phyloP scores from a whole-genome alignment of 768 basidiomycete genomes.

The Floccularia luteovirens region DNA sequence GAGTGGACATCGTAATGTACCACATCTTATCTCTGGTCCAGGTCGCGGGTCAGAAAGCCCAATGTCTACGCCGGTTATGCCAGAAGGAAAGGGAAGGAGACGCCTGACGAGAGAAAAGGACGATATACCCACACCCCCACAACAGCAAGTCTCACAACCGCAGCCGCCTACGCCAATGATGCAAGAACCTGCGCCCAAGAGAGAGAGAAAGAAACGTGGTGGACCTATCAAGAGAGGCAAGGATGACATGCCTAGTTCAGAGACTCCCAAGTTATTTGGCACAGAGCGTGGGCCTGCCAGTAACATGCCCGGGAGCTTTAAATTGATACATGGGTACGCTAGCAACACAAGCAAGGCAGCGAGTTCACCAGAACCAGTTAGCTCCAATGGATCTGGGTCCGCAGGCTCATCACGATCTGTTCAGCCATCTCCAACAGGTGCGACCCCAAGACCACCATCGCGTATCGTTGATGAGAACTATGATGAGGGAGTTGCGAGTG shows the following conservation, averaged over 20 bases:
- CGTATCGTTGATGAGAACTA: constrained; percentile 88
- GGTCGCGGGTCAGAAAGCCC: constrained; percentile 58
- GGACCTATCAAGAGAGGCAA: constrained; percentile 24
- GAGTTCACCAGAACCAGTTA: constrained; percentile 53
- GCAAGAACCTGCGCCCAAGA: constrained; percentile 42
- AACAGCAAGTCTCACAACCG: constrained; percentile 11
- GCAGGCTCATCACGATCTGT: constrained; percentile 60
- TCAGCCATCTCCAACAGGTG: constrained; percentile 66
- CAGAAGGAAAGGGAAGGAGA: constrained; percentile 40
- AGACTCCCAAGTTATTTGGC: constrained; percentile 34
- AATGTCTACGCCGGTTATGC: constrained; percentile 26
- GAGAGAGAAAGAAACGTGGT: constrained; percentile 46
- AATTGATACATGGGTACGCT: constrained; percentile 18
- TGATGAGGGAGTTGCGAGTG: constrained; percentile 81
- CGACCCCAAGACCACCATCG: constrained; percentile 49
- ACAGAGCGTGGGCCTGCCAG: constrained; percentile 21
- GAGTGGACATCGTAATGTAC: constrained; percentile 20
- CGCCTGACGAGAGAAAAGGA: constrained; percentile 41
- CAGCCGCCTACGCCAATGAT: constrained; percentile 11
- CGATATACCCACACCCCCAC: too few relatives aligned
- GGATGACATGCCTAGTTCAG: constrained; percentile 37
- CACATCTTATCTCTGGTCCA: constrained; percentile 22
- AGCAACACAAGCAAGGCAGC: too few relatives aligned
- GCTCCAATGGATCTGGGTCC: constrained; percentile 59
- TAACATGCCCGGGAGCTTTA: constrained; percentile 15